phyloP scores from a whole-genome alignment of 108 stramenopile genomes.

The Fragilaria radians region DNA sequence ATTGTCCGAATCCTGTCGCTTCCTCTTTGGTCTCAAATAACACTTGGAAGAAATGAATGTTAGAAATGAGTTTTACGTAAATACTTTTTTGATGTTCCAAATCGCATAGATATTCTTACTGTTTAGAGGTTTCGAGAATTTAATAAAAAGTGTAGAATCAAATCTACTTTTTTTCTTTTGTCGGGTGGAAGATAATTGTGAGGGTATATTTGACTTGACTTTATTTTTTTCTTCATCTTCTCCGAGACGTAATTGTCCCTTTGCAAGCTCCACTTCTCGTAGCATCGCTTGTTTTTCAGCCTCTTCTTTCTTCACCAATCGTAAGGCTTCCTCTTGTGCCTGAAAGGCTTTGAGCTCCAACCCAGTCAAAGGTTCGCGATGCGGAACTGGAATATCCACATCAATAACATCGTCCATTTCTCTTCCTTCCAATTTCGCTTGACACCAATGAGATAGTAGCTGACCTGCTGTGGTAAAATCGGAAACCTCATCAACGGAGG shows the following conservation, averaged over 20 bases:
- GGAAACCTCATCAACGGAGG: slow-evolving; percentile 26
- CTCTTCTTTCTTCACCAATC: slow-evolving; percentile 28
- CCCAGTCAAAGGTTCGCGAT: slow-evolving; percentile 57
- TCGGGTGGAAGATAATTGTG: slow-evolving; percentile 13
- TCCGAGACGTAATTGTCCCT: slow-evolving; percentile 66
- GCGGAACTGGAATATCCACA: slow-evolving; percentile 67
- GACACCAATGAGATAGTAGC: slow-evolving; percentile 67
- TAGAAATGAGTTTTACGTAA: background rate
- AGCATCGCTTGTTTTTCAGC: slow-evolving; percentile 75
- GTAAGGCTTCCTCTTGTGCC: slow-evolving; percentile 62
- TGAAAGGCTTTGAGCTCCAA: slow-evolving; percentile 58
- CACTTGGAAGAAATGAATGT: slow-evolving; percentile 21
- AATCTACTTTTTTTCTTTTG: slow-evolving; percentile 80
- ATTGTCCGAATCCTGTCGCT: slow-evolving; percentile 78
- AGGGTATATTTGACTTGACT: slow-evolving; percentile 5
- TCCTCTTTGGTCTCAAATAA: slow-evolving; percentile 81
- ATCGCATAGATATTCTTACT: slow-evolving; percentile 31
- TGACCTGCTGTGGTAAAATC: slow-evolving; percentile 63
- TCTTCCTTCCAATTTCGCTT: slow-evolving; percentile 62
- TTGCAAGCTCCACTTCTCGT: slow-evolving; percentile 76
- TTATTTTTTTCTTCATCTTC: slow-evolving; percentile 35
- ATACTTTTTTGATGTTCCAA: background rate
- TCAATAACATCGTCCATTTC: slow-evolving; percentile 82
- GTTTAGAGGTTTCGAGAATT: slow-evolving; percentile 87
- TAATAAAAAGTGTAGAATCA: slow-evolving; percentile 80